These are phyloP conservation scores for Rhodotorula paludigena DNA, from an alignment of 768 basidiomycete species.

Conservation along the genomic window DNA sequence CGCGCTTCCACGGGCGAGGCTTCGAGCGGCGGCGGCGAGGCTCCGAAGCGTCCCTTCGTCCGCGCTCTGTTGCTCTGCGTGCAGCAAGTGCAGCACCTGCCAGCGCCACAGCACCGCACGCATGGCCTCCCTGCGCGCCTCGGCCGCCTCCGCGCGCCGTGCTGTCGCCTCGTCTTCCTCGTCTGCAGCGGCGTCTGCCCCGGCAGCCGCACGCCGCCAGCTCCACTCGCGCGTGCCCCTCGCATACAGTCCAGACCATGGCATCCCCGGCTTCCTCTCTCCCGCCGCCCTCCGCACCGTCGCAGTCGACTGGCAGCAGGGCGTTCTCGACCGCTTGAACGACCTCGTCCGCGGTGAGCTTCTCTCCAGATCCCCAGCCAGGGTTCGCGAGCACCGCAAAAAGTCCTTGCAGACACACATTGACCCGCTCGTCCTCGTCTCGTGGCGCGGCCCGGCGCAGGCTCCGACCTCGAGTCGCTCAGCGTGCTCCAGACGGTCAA, in stretches of 20 bases:
- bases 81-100: not conserved
- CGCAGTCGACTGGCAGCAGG: constrained; percentile 78
- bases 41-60: no score
- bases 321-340: constrained; percentile 70
- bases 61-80: no score
- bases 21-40: no score
- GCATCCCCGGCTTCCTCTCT: constrained; percentile 72
- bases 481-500: constrained; percentile 69
- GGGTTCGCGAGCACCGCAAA: not conserved
- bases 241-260: constrained; percentile 64
- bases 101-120: not conserved
- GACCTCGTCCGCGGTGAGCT: constrained; percentile 64
- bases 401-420: not conserved
- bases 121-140: constrained; percentile 8
- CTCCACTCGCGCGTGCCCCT: constrained; percentile 51
- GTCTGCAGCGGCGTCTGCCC: not conserved
- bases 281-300: constrained; percentile 65
- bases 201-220: not conserved
- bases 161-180: not conserved
- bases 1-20: no score
- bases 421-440: not conserved
- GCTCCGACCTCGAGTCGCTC: constrained; percentile 56
- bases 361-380: not conserved
- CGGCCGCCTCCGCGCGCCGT: not conserved
- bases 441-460: constrained; percentile 48